phyloP scores from a whole-genome alignment of 2,329 filamentous ascomycete genomes.

The Xylaria sp. region DNA sequence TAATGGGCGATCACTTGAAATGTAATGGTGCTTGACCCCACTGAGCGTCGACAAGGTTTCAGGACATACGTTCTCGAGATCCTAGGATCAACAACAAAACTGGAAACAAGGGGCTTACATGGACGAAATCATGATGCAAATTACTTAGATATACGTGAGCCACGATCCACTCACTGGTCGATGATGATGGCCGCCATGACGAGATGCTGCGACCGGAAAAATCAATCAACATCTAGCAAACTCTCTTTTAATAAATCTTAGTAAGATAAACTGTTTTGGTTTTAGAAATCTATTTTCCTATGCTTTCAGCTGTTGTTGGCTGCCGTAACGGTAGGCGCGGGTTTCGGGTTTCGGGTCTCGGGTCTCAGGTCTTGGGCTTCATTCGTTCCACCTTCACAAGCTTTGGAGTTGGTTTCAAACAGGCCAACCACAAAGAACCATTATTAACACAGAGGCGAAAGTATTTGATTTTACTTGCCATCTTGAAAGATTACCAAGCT shows the following conservation, averaged over 20 bases:
- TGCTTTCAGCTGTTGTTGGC: not conserved
- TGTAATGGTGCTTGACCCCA: not conserved
- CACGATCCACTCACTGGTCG: not conserved
- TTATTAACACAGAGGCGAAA: not conserved
- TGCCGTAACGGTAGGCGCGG: not conserved
- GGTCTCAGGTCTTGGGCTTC: not conserved
- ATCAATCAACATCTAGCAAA: not conserved
- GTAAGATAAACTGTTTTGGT: not conserved
- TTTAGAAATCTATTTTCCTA: not conserved
- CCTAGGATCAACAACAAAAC: not conserved
- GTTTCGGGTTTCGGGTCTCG: not conserved
- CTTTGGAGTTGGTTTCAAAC: not conserved
- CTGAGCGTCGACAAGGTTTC: not conserved
- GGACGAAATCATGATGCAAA: not conserved
- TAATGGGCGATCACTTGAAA: not conserved
- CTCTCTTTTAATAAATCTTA: not conserved
- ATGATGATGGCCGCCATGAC: not conserved
- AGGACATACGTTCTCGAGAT: no score
- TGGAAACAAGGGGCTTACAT: not conserved
- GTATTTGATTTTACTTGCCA: not conserved
- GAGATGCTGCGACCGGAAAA: not conserved
- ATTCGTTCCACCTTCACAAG: not conserved
- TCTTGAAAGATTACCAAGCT: not conserved
- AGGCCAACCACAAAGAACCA: not conserved
- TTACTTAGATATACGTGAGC: not conserved